Evolutionary conservation across 2,329 filamentous ascomycete genomes (phyloP), one percentile per base, ranked within the genome.

Genomic region (Tolypocladium cylindrosporum): DNA sequence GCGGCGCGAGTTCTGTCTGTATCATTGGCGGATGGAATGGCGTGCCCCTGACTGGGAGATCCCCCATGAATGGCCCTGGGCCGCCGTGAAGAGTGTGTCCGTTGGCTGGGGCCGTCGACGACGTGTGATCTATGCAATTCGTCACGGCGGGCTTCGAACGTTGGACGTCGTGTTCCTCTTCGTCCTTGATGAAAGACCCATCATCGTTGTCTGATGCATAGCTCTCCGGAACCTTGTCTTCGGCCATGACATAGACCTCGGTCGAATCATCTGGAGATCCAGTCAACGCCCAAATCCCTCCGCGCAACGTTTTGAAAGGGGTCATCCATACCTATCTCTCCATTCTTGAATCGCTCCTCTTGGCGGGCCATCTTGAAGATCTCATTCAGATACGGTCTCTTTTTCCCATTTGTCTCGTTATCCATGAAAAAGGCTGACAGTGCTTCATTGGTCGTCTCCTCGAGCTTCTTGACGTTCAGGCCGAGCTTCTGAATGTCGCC

Each of bases 281-380:
- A 65, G 59, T 52, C 55, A 52, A 36, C 16, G 37, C 55, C 40
- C 45, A 36, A n/a, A 10, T 36, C 51, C 10, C 45, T 19, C 13
- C 34, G 51, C 40, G 5, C 16, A 24, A 21, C 2, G 10, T 2
- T 6, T 4, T n/a, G 24, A 16, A 4, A 9, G 9, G 5, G 4
- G 19, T 24, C 14, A 4, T 19, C 64, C 76, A 62, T 68, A 86
- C 84, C 83, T 55, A 86, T 80, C 63, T 84, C 81, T 34, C 77
- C 78, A 50, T 79, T 77, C 61, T 73, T 79, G 64, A 71, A 85
- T 5, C 79, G 73, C 65, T 86, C 82, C 61, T 87, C 80, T 37
- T 74, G 69, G 57, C 71, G 76, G 0, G 84, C 84, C 37, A 87
- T 77, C 60, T 79, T 81, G 72, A 87, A 87, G 10, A 87, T 80